Evolutionary conservation across 2,329 filamentous ascomycete genomes (phyloP).

Genomic region (Pseudogymnoascus sp.): DNA sequence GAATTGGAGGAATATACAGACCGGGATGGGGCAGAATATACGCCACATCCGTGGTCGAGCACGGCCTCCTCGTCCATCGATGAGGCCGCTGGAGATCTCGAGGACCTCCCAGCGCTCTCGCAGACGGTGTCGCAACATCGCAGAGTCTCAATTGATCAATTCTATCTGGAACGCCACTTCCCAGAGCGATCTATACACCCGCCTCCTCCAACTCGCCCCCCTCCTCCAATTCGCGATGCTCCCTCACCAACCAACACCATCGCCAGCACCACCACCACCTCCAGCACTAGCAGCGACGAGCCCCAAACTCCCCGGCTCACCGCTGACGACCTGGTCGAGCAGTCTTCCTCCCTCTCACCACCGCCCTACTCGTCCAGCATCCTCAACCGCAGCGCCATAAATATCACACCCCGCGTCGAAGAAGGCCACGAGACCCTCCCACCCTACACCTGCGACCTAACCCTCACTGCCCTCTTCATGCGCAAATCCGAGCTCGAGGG

Average conservation of each 20-base stretch:
- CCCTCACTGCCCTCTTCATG: slow-evolving; percentile 49
- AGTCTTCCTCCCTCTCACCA: background rate
- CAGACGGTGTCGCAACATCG: background rate
- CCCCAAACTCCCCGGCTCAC: background rate
- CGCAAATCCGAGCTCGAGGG: slow-evolving; percentile 26
- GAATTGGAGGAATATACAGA: slow-evolving; percentile 2
- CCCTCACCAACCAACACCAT: background rate
- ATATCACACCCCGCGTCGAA: slow-evolving; percentile 30
- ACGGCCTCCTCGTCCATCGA: background rate
- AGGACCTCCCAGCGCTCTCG: background rate
- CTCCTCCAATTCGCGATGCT: background rate
- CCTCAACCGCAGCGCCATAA: slow-evolving; percentile 10
- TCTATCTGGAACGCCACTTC: background rate
- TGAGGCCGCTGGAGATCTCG: background rate
- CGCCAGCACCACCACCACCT: background rate
- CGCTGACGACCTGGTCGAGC: background rate
- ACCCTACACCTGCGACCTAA: slow-evolving; percentile 49
- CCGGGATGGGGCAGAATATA: background rate
- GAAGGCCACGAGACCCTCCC: slow-evolving; percentile 43
- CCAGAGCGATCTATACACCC: background rate
- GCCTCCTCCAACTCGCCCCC: background rate
- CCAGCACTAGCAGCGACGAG: background rate
- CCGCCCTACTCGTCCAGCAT: background rate
- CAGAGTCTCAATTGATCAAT: background rate
- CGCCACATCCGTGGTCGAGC: background rate